Base-by-base conservation (phyloP, 2,329 filamentous ascomycete species). In the Arthrobotrys pseudoclavata region DNA sequence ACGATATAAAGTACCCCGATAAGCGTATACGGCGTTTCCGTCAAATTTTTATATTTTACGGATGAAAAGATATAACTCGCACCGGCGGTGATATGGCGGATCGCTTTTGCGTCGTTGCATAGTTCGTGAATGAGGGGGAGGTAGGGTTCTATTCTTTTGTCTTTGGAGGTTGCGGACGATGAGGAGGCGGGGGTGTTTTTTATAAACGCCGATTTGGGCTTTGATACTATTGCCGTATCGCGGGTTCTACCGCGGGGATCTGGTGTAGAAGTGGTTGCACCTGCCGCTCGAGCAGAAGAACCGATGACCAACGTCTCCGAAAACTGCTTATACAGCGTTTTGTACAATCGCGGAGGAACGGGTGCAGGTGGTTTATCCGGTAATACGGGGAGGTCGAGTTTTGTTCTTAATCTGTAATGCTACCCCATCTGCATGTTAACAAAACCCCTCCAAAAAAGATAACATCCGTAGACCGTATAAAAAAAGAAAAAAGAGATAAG, bases 1-100 rank as follows among this genome's bases (percentile, higher is more conserved):
- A 81, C 78, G 1, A 81, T 63, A 22, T 77, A 75, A 13, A 80
- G 57, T 0, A 76, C 79, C 6, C 66, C 66, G 1, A 76, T 20
- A 10, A 70, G 24, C 31, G 55, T 64, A 18, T 70, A 69, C 31
- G 60, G 48, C 24, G 34, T 53, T 34, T 76, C 72, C 52, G 60
- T 66, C 9, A 76, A 18, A 24, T 76, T 76, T 20, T 15, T 70
- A 42, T 76, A 76, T 10, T 55, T 64, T 3, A 20, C 22, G 1
- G 66, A 48, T 0, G 60, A 61, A 22, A 70, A 66, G 1, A 76
- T 70, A 48, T 70, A 76, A 26, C 20, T 15, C 60, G 64, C 37
- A 0, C 66, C 72, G 1, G 72, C 50, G 3, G 42, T 52, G 1
- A 76, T 18, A 55, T 76, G 64, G 10, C 4, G 24, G 22, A 66